Base-by-base conservation (phyloP, 495 filamentous ascomycete species). In the Haplographium delicatum region DNA sequence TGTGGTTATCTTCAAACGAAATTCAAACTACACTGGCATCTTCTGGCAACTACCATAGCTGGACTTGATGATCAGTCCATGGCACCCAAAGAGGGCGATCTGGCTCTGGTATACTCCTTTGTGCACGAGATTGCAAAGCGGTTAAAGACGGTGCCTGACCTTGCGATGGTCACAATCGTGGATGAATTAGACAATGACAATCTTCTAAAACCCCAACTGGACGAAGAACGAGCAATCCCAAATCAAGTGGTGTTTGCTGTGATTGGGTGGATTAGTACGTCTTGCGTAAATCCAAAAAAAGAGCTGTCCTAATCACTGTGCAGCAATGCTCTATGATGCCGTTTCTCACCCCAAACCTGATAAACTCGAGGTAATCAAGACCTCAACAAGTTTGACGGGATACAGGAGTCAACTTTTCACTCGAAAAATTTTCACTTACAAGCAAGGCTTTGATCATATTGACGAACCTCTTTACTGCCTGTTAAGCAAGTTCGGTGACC, bases 201-300 rank as follows among this genome's bases (percentile, higher is more conserved):
- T 18, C 16, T 18, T 9, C 16, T 51, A 18, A 51, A 51, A 20
- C 27, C 13, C 13, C 25, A 42, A 16, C 25, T 43, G n/a, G 48
- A 51, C 20, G 34, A 40, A 11, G 48, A 51, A 20, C 48, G 39
- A 24, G 39, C 48, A 43, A 33, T 22, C 13, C 38, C 48, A 33
- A 43, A 51, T 15, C 38, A 51, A 37, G 1, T 44, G 1, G 24
- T 43, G 1, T 51, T 51, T 51, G 48, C 39, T 4, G 26, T 23
- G 2, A 2, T 51, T 43, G 38, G 48, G 11, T 51, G 48, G 48
- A 6, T 51, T 10, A 43, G 48, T 51, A 20, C n/a, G 26, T 51
- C 3, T 4, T n/a, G 10, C 7, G 18, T 15, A 35, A 37, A 2
- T 24, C 19, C 30, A 27, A 9, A 15, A 5, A 2, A 41, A 41